A percentile compares a stretch with the other conserved stretches of the same genome.
These are phyloP conservation scores for Rhytidiadelphus loreus DNA, from an alignment of 225 moss, liverwort and hornwort species.

Conservation along the genomic window DNA sequence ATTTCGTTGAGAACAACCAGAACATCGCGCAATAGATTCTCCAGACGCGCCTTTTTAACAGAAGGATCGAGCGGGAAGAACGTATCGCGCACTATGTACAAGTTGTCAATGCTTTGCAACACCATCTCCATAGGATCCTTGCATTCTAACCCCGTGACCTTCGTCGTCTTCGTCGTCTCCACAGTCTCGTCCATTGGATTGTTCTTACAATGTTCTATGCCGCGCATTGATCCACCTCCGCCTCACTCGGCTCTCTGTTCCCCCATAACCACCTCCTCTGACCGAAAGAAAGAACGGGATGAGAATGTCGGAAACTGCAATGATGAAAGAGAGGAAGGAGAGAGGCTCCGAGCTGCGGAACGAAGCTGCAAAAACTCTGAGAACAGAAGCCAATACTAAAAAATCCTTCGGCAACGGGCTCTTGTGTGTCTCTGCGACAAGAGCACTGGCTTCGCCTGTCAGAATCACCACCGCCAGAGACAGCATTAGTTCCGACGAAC, in stretches of 20 bases:
- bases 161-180: background rate
- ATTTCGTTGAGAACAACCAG: slow-evolving; percentile 25
- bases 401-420: background rate
- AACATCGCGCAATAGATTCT: slow-evolving; percentile 23
- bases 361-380: background rate
- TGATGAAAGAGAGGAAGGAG: background rate
- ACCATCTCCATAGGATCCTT: slow-evolving; percentile 23
- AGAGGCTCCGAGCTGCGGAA: background rate
- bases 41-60: slow-evolving; percentile 42
- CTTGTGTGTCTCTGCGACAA: background rate
- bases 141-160: slow-evolving; percentile 8
- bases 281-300: background rate
- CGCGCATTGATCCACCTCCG: background rate
- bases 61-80: slow-evolving; percentile 55
- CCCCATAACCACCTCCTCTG: background rate
- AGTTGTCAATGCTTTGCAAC: slow-evolving; percentile 18
- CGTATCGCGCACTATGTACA: slow-evolving; percentile 44
- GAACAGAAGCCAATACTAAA: background rate
- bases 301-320: background rate
- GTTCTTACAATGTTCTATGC: background rate
- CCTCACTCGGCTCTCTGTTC: background rate
- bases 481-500: background rate
- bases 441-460: background rate
- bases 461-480: background rate
- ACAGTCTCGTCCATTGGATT: background rate